Evolutionary conservation across 371 early-diverging fungal species (phyloP).

Genomic region (Nematocida sp.): DNA sequence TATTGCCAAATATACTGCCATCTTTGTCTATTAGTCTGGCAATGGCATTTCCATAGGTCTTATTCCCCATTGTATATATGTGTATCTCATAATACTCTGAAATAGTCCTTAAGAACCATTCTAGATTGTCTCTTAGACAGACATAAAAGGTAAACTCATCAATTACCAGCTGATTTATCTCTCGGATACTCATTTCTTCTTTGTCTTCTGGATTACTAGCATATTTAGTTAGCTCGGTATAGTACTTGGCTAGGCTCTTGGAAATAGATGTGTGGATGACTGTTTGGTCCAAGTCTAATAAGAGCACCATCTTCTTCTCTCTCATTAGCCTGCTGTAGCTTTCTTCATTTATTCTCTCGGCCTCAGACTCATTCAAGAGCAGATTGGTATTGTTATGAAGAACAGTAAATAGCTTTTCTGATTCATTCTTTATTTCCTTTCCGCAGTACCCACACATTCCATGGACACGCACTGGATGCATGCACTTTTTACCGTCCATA

Average conservation of each 20-base stretch:
- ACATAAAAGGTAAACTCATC: slow-evolving; percentile 53
- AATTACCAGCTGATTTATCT: slow-evolving; percentile 19
- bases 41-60: slow-evolving; percentile 81
- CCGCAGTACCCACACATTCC: slow-evolving; percentile 60
- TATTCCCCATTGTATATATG: slow-evolving; percentile 96
- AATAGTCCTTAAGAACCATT: slow-evolving; percentile 71
- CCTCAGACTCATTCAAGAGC: slow-evolving; percentile 47
- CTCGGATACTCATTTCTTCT: slow-evolving; percentile 4
- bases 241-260: neutral
- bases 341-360: slow-evolving; percentile 42
- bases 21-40: slow-evolving; percentile 78
- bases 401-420: slow-evolving; percentile 39
- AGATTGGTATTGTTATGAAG: slow-evolving; percentile 53
- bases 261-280: slow-evolving; percentile 78
- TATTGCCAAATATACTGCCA: slow-evolving; percentile 71
- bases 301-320: slow-evolving; percentile 74
- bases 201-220: neutral
- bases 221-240: neutral
- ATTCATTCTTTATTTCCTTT: slow-evolving; percentile 21
- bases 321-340: slow-evolving; percentile 66
- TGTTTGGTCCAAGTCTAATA: slow-evolving; percentile 95
- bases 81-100: slow-evolving; percentile 74
- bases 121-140: slow-evolving; percentile 69
- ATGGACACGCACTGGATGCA: slow-evolving; percentile 53
- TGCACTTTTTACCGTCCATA: slow-evolving; percentile 45